A percentile compares a stretch with the other conserved stretches of the same genome.
phyloP scores from a whole-genome alignment of 345 rosid genomes.

The Cardamine resedifolia region DNA sequence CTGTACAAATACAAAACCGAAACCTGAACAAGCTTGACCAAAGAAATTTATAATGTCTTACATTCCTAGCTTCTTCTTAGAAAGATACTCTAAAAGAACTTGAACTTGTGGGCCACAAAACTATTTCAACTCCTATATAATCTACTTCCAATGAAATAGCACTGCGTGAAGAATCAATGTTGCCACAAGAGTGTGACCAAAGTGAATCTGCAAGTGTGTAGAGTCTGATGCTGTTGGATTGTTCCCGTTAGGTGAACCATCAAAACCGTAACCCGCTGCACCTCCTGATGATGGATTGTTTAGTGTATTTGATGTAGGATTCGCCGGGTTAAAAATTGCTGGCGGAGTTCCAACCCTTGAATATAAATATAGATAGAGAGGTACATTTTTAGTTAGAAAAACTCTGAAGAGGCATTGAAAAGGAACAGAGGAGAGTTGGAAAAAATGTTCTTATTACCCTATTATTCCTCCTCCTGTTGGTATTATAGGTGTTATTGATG shows the following conservation, averaged over 20 bases:
- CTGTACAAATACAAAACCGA: constrained; percentile 33
- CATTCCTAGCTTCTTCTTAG: constrained; percentile 21
- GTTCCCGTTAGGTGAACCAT: constrained; percentile 37
- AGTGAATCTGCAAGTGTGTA: constrained; percentile 16
- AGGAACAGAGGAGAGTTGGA: not conserved
- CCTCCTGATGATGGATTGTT: constrained; percentile 34
- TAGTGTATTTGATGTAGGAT: constrained; percentile 30
- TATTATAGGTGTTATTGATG: constrained; percentile 46
- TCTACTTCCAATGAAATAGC: constrained; percentile 29
- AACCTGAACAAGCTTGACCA: constrained; percentile 21
- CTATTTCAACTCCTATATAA: constrained; percentile 23
- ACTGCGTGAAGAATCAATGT: constrained; percentile 20
- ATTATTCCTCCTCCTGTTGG: constrained; percentile 45
- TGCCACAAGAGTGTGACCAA: constrained; percentile 20
- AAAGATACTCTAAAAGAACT: constrained; percentile 15
- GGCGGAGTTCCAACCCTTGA: constrained; percentile 41
- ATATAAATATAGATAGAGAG: not conserved
- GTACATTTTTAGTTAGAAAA: constrained; percentile 6
- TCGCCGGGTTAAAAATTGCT: constrained; percentile 36
- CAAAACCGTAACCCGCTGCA: constrained; percentile 33
- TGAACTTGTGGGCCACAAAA: not conserved
- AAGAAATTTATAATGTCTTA: constrained; percentile 28
- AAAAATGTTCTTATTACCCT: constrained; percentile 43
- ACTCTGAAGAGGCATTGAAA: not conserved
- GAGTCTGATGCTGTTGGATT: constrained; percentile 37